Conservation (phyloP, 1,284 basidiomycete species). For the Puccinia hordei region DNA sequence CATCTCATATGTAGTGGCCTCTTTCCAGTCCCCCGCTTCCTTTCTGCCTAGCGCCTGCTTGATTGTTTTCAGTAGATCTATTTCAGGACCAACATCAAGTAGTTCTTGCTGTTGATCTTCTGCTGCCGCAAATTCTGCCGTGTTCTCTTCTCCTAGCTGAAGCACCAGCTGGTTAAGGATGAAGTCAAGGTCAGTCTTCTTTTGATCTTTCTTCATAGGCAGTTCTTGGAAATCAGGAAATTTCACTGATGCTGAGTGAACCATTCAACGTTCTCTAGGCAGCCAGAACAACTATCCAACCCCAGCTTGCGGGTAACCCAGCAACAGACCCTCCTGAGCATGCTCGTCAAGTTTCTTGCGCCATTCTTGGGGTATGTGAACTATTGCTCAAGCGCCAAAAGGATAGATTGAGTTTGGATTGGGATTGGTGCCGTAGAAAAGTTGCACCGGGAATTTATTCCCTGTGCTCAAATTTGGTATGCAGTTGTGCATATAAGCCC, state of each 20-base stretch:
- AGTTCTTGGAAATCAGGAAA: no score
- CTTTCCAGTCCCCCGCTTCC: no score
- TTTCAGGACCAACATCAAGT: not conserved
- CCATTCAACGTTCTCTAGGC: not conserved
- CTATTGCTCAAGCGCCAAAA: constrained; percentile 7
- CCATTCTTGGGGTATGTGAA: constrained; percentile 1
- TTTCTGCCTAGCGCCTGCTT: no score
- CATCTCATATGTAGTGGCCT: no score
- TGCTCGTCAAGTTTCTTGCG: no score
- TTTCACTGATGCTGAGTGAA: no score
- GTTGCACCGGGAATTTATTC: not conserved
- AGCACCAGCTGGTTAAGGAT: no score
- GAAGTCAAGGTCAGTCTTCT: no score
- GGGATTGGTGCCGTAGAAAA: not conserved
- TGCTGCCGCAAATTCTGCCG: not conserved
- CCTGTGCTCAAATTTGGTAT: not conserved
- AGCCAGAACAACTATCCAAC: no score
- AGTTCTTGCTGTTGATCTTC: not conserved
- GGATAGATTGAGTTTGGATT: not conserved
- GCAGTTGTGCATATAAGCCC: not conserved
- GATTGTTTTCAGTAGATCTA: not conserved
- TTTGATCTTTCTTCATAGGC: no score
- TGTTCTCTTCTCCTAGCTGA: no score
- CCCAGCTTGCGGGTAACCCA: not conserved
- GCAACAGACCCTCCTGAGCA: not conserved